Evolutionary conservation across 2,329 filamentous ascomycete species (phyloP).

Genomic region (Didymellaceae sp.): DNA sequence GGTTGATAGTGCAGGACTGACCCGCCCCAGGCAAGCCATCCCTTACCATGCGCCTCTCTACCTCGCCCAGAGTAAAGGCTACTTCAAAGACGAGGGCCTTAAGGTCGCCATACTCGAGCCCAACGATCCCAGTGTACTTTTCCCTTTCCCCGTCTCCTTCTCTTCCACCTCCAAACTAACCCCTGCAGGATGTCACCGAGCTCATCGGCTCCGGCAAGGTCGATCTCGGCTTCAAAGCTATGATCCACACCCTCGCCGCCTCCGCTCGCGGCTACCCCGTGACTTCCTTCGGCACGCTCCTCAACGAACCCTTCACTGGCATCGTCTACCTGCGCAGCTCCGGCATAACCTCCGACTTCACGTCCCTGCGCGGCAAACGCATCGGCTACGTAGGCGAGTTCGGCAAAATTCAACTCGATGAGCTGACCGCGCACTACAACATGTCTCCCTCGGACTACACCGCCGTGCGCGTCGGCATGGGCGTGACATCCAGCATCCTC

Average conservation of each 20-base stretch:
- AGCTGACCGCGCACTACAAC: slow-evolving; percentile 78
- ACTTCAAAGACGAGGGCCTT: slow-evolving; percentile 76
- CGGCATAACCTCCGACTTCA: slow-evolving; percentile 77
- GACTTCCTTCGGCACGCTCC: slow-evolving; percentile 73
- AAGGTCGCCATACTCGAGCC: slow-evolving; percentile 80
- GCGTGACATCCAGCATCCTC: slow-evolving; percentile 78
- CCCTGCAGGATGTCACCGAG: slow-evolving; percentile 72
- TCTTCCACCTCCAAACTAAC: slow-evolving; percentile 13
- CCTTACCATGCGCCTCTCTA: slow-evolving; percentile 81
- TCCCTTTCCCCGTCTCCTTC: too few species aligned
- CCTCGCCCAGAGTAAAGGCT: slow-evolving; percentile 77
- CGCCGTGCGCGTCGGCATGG: slow-evolving; percentile 80
- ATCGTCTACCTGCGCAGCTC: slow-evolving; percentile 77
- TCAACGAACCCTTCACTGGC: slow-evolving; percentile 81
- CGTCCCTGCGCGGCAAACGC: slow-evolving; percentile 74
- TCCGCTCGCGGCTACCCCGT: slow-evolving; percentile 79
- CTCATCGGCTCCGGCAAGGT: slow-evolving; percentile 79
- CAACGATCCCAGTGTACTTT: slow-evolving; percentile 71
- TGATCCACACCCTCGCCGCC: slow-evolving; percentile 82
- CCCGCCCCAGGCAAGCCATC: slow-evolving; percentile 72
- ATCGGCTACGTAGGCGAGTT: slow-evolving; percentile 84
- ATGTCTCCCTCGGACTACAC: slow-evolving; percentile 77
- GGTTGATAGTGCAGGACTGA: background rate
- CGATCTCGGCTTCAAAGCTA: slow-evolving; percentile 81
- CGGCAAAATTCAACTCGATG: slow-evolving; percentile 82